These are phyloP conservation scores for Heterobasidion occidentale DNA, from an alignment of 1,284 basidiomycete genomes.

Conservation along the genomic window DNA sequence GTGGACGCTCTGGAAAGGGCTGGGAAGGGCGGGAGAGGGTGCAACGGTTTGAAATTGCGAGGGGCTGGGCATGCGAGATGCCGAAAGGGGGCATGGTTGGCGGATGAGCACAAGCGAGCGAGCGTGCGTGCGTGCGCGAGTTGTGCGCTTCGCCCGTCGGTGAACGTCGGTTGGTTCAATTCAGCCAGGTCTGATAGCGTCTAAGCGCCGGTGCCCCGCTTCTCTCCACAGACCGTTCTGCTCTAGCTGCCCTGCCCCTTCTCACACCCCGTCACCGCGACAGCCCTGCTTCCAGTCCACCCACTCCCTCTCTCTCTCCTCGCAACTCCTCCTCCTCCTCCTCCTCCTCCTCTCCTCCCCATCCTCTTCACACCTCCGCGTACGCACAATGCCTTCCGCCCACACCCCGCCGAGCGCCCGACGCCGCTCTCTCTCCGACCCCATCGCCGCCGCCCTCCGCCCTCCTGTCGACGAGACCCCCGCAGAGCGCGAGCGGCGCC, in stretches of 20 bases:
- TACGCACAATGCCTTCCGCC: slow-evolving; percentile 4
- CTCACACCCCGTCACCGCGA: not conserved
- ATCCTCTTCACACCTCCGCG: not conserved
- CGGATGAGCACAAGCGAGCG: too few species aligned
- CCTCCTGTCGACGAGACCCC: slow-evolving; percentile 67
- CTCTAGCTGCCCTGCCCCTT: not conserved
- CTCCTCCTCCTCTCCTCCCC: not conserved
- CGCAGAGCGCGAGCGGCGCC: slow-evolving; percentile 49
- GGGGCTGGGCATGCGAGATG: too few species aligned
- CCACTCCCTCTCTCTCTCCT: not conserved
- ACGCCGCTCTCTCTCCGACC: slow-evolving; percentile 44
- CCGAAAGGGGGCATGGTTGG: too few species aligned
- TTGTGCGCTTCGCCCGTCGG: too few species aligned
- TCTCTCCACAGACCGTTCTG: too few species aligned
- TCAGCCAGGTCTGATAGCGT: too few species aligned
- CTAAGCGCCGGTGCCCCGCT: too few species aligned
- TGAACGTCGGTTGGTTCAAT: too few species aligned
- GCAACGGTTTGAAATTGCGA: too few species aligned
- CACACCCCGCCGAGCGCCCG: slow-evolving; percentile 11
- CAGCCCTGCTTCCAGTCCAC: not conserved
- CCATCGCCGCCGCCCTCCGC: slow-evolving; percentile 53
- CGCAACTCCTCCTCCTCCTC: not conserved
- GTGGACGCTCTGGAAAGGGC: too few species aligned
- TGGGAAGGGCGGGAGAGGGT: too few species aligned
- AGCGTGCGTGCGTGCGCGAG: too few species aligned